Conservation (phyloP, 805 yeast species). For the Candida ficus region DNA sequence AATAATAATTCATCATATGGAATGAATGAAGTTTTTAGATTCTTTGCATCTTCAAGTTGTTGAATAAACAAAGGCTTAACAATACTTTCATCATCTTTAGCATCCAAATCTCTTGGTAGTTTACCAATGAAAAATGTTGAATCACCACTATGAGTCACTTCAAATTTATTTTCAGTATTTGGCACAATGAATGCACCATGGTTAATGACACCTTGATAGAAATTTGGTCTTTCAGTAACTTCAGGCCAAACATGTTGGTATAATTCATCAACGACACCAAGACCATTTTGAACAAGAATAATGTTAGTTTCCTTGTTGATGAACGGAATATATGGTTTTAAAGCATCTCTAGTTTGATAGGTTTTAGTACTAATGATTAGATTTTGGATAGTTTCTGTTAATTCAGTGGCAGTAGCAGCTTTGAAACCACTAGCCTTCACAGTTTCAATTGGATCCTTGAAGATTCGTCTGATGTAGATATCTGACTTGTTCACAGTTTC, state of each 20-base stretch:
- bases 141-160: slow-evolving; percentile 62
- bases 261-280: slow-evolving; percentile 69
- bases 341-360: slow-evolving; percentile 61
- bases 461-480: slow-evolving; percentile 17
- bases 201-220: slow-evolving; percentile 72
- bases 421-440: slow-evolving; percentile 1
- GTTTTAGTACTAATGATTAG: slow-evolving; percentile 79
- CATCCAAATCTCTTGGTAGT: slow-evolving; percentile 38
- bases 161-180: slow-evolving; percentile 31
- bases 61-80: slow-evolving; percentile 19
- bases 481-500: slow-evolving; percentile 13
- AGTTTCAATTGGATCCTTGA: slow-evolving; percentile 14
- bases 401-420: slow-evolving; percentile 13
- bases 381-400: slow-evolving; percentile 38
- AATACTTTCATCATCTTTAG: slow-evolving; percentile 9
- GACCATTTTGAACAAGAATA: slow-evolving; percentile 80
- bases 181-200: slow-evolving; percentile 68
- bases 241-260: slow-evolving; percentile 51
- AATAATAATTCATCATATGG: slow-evolving; percentile 45
- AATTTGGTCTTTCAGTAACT: slow-evolving; percentile 41
- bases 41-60: slow-evolving; percentile 25
- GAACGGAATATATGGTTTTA: slow-evolving; percentile 46
- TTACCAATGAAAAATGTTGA: slow-evolving; percentile 59
- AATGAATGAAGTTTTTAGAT: slow-evolving; percentile 26
- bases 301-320: slow-evolving; percentile 53